Conservation (phyloP, 176 grass and related monocot genomes). For the Oropetium thomaeum region DNA sequence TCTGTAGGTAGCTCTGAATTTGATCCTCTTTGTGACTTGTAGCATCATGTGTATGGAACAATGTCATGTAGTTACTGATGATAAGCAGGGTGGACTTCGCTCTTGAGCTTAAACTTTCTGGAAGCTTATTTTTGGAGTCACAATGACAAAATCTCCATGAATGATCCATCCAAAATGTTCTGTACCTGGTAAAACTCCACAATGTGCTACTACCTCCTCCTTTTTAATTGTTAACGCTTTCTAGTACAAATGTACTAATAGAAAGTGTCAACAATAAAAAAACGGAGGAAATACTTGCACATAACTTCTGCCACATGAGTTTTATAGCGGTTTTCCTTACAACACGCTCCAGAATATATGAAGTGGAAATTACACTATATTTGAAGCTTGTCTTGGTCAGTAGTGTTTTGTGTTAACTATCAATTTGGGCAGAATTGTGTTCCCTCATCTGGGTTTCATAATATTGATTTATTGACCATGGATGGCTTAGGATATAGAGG, state of each 20-base stretch:
- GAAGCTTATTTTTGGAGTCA: not conserved
- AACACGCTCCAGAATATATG: not conserved
- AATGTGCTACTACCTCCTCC: not conserved
- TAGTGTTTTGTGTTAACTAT: not conserved
- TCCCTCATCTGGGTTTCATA: not conserved
- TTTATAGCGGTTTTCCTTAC: not conserved
- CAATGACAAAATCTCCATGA: not conserved
- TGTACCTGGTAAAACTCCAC: not conserved
- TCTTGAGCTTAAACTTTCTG: not conserved
- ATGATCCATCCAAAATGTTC: not conserved
- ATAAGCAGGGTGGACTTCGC: not conserved
- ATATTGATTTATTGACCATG: not conserved
- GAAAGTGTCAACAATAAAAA: too few relatives aligned
- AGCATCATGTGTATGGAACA: not conserved
- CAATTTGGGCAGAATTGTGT: not conserved
- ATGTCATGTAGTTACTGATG: not conserved
- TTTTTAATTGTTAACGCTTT: too few relatives aligned
- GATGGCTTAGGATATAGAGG: not conserved
- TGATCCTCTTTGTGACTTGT: not conserved
- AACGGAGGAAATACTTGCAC: too few relatives aligned
- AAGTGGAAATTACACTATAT: not conserved
- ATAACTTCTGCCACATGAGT: not conserved
- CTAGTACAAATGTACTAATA: too few relatives aligned
- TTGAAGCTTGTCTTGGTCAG: constrained; percentile 9
- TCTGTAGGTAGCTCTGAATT: not conserved